phyloP scores from a whole-genome alignment of 306 rosid species.

The Rosa multiflora region DNA sequence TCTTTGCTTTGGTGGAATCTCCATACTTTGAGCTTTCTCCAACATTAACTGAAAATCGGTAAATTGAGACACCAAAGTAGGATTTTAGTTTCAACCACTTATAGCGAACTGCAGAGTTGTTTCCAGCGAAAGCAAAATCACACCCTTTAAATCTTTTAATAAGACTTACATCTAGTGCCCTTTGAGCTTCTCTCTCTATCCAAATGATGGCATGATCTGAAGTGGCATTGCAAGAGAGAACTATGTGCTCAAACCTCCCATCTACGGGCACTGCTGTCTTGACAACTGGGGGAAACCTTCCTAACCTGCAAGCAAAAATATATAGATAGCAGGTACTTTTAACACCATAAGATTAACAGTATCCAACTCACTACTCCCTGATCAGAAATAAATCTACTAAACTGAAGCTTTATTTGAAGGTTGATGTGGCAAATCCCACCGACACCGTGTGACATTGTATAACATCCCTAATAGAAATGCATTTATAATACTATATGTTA shows the following conservation, averaged over 20 bases:
- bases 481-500: neutral
- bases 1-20: constrained; percentile 67
- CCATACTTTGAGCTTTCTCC: constrained; percentile 55
- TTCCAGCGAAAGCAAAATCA: neutral
- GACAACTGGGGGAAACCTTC: constrained; percentile 87
- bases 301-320: constrained; percentile 49
- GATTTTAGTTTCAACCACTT: neutral
- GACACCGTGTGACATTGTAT: neutral
- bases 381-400: neutral
- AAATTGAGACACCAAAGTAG: neutral
- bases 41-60: constrained; percentile 53
- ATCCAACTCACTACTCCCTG: neutral
- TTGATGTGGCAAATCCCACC: neutral
- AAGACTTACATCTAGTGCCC: constrained; percentile 74
- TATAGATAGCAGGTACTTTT: constrained; percentile 11
- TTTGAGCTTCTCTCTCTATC: constrained; percentile 86
- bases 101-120: neutral
- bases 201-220: constrained; percentile 93
- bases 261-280: constrained; percentile 93
- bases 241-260: constrained; percentile 92
- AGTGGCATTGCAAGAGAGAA: constrained; percentile 90
- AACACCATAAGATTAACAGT: neutral
- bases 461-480: neutral
- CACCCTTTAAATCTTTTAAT: neutral
- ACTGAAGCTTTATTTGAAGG: neutral